Base-by-base conservation (phyloP, 495 filamentous ascomycete genomes). In the Friedmanniomyces endolithicus region DNA sequence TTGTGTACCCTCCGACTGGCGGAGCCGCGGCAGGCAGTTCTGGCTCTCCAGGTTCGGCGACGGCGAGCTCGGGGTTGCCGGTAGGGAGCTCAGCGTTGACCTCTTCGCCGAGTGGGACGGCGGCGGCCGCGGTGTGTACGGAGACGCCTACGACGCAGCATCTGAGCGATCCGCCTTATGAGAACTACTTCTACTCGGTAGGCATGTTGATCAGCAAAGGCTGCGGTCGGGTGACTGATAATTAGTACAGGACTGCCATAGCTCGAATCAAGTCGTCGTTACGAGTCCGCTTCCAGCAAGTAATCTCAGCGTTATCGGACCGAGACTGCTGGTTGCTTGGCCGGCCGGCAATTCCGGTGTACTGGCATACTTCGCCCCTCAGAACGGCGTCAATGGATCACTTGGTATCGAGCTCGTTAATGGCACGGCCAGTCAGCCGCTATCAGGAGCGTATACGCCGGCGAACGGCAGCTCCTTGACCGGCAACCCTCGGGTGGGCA, bases 311-410 rank as follows among this genome's bases (percentile, higher is more conserved):
- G 58, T 76, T 39, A 80, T 81, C 52, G 63, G 71, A 0, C 78
- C 79, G 19, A 70, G 79, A 48, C 61, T 83, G 46, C 67, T 84
- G 12, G 56, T 83, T 40, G 81, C 81, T 11, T 84, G 81, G 81
- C 79, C 81, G 9, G 77, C 80, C 11, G 81, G 81, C 11, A 77
- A 84, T 61, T 82, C 79, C 52, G 81, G 81, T 27, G 69, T 74
- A 27, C 71, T 71, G 7, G 62, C 73, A 2, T 81, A 71, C 62
- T 83, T 83, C 52, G 66, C 66, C 22, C 74, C 80, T 1, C 58
- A 71, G 33, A 77, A 74, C 58, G 75, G 75, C 23, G 57, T 68
- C 24, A 78, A 80, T 50, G 76, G 78, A n/a, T 71, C 72, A 1
- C 68, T 84, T 7, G 68, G 67, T 11, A 73, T 83, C 46, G 60